A percentile compares a stretch with the other conserved stretches of the same genome.
phyloP scores from a whole-genome alignment of 176 grass and related monocot genomes.

The Rhynchospora pubera region DNA sequence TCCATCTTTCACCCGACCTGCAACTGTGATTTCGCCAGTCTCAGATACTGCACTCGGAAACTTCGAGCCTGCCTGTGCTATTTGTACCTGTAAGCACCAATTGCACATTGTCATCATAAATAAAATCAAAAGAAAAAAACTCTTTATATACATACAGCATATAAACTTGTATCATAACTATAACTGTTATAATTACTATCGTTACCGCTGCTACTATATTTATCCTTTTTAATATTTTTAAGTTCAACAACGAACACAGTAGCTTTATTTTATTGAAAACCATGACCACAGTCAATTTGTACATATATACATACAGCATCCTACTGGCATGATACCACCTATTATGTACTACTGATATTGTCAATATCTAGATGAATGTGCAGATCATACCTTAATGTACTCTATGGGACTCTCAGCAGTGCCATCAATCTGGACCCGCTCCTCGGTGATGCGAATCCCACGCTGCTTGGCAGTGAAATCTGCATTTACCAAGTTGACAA shows the following conservation, averaged over 20 bases:
- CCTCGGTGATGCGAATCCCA: slow-evolving; percentile 63
- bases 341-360: background rate
- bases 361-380: background rate
- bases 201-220: background rate
- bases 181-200: background rate
- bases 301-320: background rate
- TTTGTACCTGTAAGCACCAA: slow-evolving; percentile 35
- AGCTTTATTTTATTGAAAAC: slow-evolving; percentile 1
- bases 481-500: slow-evolving; percentile 82
- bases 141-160: too few relatives aligned
- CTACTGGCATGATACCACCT: background rate
- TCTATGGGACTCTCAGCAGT: slow-evolving; percentile 63
- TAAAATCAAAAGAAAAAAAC: background rate
- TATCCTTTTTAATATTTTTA: background rate
- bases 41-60: slow-evolving; percentile 61
- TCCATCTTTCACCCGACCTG: slow-evolving; percentile 64
- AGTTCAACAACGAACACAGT: background rate
- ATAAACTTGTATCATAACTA: background rate
- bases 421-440: slow-evolving; percentile 61
- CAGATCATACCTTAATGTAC: slow-evolving; percentile 38
- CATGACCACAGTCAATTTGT: background rate
- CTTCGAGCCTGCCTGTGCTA: slow-evolving; percentile 63
- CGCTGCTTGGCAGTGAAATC: slow-evolving; percentile 81
- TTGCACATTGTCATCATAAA: background rate
- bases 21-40: slow-evolving; percentile 48